These are phyloP conservation scores for Malus hybrid DNA, from an alignment of 331 rosid genomes.

Conservation along the genomic window DNA sequence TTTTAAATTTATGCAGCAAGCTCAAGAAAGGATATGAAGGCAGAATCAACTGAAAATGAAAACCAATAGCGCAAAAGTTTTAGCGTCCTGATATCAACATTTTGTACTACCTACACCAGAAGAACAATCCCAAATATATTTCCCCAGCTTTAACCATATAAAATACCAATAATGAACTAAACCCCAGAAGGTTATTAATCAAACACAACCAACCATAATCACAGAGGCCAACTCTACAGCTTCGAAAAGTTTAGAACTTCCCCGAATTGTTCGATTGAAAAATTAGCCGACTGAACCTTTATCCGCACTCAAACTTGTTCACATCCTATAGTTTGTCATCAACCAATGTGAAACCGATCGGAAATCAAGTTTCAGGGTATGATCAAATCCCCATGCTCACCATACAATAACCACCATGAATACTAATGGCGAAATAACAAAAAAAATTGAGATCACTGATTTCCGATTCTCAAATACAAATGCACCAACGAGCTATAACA, in stretches of 20 bases:
- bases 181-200: neutral
- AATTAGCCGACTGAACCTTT: no score
- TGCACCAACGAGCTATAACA: neutral
- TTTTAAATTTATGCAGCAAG: neutral
- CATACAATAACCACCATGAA: neutral
- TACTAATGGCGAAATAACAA: neutral
- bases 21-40: neutral
- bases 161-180: neutral
- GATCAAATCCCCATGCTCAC: neutral
- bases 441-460: neutral
- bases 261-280: no score
- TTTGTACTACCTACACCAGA: neutral
- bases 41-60: neutral
- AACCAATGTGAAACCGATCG: neutral
- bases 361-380: neutral
- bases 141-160: neutral
- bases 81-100: neutral
- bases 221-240: no score
- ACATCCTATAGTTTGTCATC: no score
- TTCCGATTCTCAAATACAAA: neutral
- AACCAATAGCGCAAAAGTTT: neutral
- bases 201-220: no score
- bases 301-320: no score
- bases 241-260: no score
- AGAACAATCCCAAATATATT: neutral